Conservation (phyloP, 202 grass and related monocot species). For the Carex sylvatica region DNA sequence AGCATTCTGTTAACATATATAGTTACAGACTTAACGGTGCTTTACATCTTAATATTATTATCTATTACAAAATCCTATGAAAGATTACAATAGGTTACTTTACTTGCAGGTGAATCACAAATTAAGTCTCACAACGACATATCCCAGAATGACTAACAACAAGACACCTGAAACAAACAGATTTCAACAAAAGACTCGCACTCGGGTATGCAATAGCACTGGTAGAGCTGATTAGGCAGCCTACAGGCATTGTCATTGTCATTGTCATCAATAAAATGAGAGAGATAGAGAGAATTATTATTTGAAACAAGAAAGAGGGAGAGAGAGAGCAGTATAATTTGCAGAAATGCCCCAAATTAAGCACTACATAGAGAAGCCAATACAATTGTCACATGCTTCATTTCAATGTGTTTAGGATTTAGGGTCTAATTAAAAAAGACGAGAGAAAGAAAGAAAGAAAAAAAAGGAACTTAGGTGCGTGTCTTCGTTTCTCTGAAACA, state of each 20-base stretch:
- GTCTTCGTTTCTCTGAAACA: background rate
- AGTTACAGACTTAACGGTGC: background rate
- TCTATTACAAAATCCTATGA: background rate
- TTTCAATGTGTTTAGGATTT: background rate
- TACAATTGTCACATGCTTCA: background rate
- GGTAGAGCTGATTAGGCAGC: background rate
- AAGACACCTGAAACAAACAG: background rate
- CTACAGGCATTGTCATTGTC: background rate
- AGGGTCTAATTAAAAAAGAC: too few species aligned
- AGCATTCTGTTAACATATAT: background rate
- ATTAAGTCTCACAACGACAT: background rate
- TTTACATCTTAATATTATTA: background rate
- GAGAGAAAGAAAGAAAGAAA: background rate
- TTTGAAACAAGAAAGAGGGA: background rate
- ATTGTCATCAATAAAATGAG: background rate
- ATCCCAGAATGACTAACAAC: background rate
- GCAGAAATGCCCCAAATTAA: too few species aligned
- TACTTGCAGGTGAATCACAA: background rate
- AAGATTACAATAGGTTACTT: background rate
- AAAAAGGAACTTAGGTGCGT: background rate
- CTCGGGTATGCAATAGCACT: background rate
- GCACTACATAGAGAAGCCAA: background rate
- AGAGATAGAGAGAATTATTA: background rate
- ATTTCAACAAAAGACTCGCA: background rate
- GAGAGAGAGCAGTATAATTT: background rate